Evolutionary conservation across 2,329 filamentous ascomycete species (phyloP).

Genomic region (Aspergillus candidus): DNA sequence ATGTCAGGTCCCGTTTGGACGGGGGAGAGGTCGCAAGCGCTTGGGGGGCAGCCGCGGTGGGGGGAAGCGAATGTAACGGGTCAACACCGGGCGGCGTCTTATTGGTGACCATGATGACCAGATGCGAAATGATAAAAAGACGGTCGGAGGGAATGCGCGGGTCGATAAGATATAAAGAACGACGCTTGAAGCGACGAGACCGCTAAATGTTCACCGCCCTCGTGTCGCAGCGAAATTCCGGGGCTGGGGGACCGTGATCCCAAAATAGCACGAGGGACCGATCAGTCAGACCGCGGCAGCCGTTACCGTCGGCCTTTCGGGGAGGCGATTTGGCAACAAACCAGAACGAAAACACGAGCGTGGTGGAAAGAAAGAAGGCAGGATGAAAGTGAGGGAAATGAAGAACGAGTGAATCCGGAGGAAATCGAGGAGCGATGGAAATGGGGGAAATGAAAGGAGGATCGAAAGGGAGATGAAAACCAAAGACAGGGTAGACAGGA

Average conservation of each 20-base stretch:
- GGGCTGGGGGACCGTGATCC: slow-evolving; percentile 24
- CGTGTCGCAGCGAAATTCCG: slow-evolving; percentile 24
- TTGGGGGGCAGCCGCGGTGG: slow-evolving; percentile 32
- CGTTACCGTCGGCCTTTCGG: slow-evolving; percentile 8
- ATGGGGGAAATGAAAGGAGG: slow-evolving; percentile 1
- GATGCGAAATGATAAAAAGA: neutral
- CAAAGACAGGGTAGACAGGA: neutral
- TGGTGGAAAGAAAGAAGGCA: slow-evolving; percentile 1
- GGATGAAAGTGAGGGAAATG: slow-evolving; percentile 5
- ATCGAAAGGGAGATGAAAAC: neutral
- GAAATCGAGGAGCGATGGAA: slow-evolving; percentile 2
- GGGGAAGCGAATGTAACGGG: slow-evolving; percentile 27
- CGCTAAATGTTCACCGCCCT: slow-evolving; percentile 25
- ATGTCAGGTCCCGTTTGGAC: slow-evolving; percentile 80
- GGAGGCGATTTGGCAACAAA: slow-evolving; percentile 9
- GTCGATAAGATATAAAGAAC: neutral
- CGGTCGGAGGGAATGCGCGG: neutral
- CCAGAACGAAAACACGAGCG: slow-evolving; percentile 1
- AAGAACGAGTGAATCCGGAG: neutral
- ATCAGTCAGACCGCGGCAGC: slow-evolving; percentile 14
- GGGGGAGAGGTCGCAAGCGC: slow-evolving; percentile 62
- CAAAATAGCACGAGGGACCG: slow-evolving; percentile 23
- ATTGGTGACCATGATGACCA: slow-evolving; percentile 31
- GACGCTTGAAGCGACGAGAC: slow-evolving; percentile 11
- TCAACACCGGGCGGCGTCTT: slow-evolving; percentile 32